These are phyloP conservation scores for Gossypium longicalyx DNA, from an alignment of 345 rosid species.

Conservation along the genomic window DNA sequence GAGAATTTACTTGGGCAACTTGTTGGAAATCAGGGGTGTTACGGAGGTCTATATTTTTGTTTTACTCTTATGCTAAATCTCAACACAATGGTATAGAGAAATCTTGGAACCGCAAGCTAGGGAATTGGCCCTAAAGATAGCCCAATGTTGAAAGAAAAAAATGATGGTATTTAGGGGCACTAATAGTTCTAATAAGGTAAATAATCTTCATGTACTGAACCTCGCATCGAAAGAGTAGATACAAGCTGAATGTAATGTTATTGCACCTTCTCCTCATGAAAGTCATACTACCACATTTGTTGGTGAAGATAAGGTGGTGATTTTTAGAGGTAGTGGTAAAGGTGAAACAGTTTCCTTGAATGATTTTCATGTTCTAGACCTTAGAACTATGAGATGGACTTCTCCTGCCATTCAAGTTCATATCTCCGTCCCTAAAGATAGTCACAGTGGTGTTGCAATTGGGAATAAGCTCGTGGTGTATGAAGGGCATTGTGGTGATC, in stretches of 20 bases:
- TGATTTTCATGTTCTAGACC: conserved; percentile 58
- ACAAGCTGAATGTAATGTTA: conserved; percentile 38
- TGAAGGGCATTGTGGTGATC: conserved; percentile 64
- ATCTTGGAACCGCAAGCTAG: too few species aligned
- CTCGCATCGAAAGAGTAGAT: conserved; percentile 52
- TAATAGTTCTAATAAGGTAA: conserved; percentile 61
- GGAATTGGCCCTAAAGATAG: conserved; percentile 64
- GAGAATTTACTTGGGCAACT: conserved; percentile 96
- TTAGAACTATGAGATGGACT: conserved; percentile 57
- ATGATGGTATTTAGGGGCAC: conserved; percentile 77
- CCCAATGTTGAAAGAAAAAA: conserved; percentile 47
- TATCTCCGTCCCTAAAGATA: conserved; percentile 61
- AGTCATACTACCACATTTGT: conserved; percentile 65
- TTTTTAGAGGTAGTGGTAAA: conserved; percentile 77
- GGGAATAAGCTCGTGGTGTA: conserved; percentile 49
- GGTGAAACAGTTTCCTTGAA: conserved; percentile 69
- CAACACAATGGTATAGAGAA: too few species aligned
- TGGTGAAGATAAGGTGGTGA: conserved; percentile 40
- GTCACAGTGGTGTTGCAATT: conserved; percentile 50
- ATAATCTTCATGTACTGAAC: conserved; percentile 61
- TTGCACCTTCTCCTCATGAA: conserved; percentile 60
- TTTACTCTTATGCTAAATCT: too few species aligned
- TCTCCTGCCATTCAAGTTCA: conserved; percentile 47
- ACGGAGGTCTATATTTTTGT: too few species aligned
- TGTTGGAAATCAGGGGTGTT: conserved; percentile 68